phyloP scores from a whole-genome alignment of 805 yeast species.

The Starmerella khaoyaiensis region DNA sequence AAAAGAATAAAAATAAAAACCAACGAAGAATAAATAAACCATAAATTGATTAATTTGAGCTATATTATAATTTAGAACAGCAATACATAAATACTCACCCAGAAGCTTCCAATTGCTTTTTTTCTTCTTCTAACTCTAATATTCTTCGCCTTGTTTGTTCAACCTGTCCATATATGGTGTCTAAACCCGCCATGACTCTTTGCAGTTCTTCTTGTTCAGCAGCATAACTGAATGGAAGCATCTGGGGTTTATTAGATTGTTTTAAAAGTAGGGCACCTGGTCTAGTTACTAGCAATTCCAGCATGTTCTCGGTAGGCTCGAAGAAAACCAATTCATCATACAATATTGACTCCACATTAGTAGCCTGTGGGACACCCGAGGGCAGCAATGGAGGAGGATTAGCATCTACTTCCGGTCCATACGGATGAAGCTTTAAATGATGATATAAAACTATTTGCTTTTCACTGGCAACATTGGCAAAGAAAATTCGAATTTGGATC shows the following conservation, averaged over 20 bases:
- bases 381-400: constrained; percentile 17
- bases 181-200: constrained; percentile 37
- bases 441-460: constrained; percentile 78
- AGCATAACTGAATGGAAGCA: constrained; percentile 32
- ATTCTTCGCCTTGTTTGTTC: constrained; percentile 33
- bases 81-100: background rate
- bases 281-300: constrained; percentile 51
- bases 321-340: constrained; percentile 89
- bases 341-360: constrained; percentile 43
- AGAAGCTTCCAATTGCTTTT: constrained; percentile 11
- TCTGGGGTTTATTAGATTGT: constrained; percentile 25
- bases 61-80: background rate
- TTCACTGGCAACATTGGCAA: constrained; percentile 76
- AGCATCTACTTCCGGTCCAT: constrained; percentile 30
- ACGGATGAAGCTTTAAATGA: constrained; percentile 85
- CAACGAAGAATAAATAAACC: background rate
- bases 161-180: constrained; percentile 35
- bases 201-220: constrained; percentile 55
- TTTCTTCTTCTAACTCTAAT: constrained; percentile 25
- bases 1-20: background rate
- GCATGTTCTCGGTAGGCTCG: constrained; percentile 87
- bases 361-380: constrained; percentile 23
- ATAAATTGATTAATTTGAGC: background rate
- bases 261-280: constrained; percentile 30
- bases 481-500: constrained; percentile 72